Evolutionary conservation across 192 early-diverging fungal genomes (phyloP), one percentile per base, ranked within the genome.

Genomic region (Coemansia asiatica): DNA sequence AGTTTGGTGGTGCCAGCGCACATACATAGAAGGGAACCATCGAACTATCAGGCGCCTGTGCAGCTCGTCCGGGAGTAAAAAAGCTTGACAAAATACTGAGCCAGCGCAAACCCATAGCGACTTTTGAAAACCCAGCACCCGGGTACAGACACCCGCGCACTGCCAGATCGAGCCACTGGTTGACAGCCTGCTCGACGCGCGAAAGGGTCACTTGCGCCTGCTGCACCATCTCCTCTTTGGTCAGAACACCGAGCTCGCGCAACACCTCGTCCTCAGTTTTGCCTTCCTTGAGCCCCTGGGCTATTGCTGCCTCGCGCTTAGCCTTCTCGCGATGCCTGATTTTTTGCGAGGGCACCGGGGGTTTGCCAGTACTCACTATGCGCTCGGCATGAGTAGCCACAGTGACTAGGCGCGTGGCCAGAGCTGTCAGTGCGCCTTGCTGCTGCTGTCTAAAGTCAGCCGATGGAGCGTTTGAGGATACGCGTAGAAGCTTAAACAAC

Each of bases 361-460:
- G 69, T 2, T 31, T 62, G 2, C 78, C 78, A 0, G 78, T 75
- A 6, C 31, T 38, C 0, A 75, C 64, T 1, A 75, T 71, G 18
- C 78, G 78, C 25, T 69, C 65, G 5, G 78, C 68, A 28, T 82
- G 79, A 23, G 68, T 66, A 5, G 79, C 69, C 6, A 63, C 51
- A 0, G 74, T 68, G n/a, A 69, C 70, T 57, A 92, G 75, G n/a
- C 89, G 82, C 13, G 80, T 72, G 28, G 90, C 81, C 27, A 92
- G 69, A 48, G 86, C 82, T 7, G 84, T 85, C 28, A 89, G 58
- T 48, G 87, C 76, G 13, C 84, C 83, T 35, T 79, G 82, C 47
- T 93, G 75, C 60, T 87, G 87, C 74, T 94, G 92, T 12, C 94
- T 86, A 74, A 93, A 94, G 38, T 94, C 93, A 0, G 92, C 89